These are phyloP conservation scores for Echinosphaeria canescens DNA, from an alignment of 2,329 filamentous ascomycete species.

Conservation along the genomic window DNA sequence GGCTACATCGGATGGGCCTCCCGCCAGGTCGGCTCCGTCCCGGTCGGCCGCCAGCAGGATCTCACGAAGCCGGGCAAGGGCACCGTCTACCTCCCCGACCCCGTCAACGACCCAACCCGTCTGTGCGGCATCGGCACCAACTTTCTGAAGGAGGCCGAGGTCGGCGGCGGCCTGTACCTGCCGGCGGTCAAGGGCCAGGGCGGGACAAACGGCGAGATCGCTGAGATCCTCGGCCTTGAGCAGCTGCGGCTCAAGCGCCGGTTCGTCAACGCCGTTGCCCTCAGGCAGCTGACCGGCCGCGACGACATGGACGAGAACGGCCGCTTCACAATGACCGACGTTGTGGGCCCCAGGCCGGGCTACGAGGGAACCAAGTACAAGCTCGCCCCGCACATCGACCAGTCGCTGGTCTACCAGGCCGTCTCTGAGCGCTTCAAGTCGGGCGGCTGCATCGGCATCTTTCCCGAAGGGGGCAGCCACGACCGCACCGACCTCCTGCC, in stretches of 20 bases:
- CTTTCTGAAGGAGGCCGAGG: conserved; percentile 56
- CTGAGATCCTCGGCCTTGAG: conserved; percentile 57
- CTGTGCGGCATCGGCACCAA: conserved; percentile 62
- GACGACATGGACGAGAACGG: conserved; percentile 49
- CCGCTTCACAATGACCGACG: conserved; percentile 31
- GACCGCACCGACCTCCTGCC: conserved; percentile 82
- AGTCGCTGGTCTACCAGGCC: conserved; percentile 80
- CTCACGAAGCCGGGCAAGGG: conserved; percentile 61
- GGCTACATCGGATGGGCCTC: conserved; percentile 83
- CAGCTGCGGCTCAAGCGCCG: conserved; percentile 74
- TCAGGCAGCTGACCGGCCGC: conserved; percentile 66
- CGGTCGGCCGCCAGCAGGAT: conserved; percentile 86
- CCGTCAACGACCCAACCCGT: conserved; percentile 62
- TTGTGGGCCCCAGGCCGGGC: conserved; percentile 30
- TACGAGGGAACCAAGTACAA: conserved; percentile 71
- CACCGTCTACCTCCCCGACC: conserved; percentile 74
- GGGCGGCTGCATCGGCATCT: conserved; percentile 87
- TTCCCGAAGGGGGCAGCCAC: conserved; percentile 91
- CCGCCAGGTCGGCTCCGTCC: conserved; percentile 67
- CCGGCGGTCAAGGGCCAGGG: conserved; percentile 61
- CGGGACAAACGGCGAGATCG: conserved; percentile 65
- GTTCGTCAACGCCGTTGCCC: conserved; percentile 55
- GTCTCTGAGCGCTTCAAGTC: conserved; percentile 68
- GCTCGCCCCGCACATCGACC: conserved; percentile 80
- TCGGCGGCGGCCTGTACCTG: conserved; percentile 69